Evolutionary conservation across 2,329 filamentous ascomycete genomes (phyloP).

Genomic region (Biscogniauxia sp.): DNA sequence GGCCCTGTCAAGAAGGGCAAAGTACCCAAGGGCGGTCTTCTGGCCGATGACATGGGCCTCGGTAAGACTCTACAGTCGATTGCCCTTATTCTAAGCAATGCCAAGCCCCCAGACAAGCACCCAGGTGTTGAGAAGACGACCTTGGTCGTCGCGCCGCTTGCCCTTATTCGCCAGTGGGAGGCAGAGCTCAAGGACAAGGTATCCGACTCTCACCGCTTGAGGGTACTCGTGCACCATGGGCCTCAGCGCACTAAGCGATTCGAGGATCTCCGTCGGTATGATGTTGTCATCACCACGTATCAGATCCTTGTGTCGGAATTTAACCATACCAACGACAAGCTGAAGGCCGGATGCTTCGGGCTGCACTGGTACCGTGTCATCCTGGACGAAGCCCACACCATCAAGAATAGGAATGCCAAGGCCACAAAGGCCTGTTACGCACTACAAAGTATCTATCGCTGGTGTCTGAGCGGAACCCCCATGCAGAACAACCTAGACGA

Average conservation of each 20-base stretch:
- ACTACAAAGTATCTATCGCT: conserved; percentile 80
- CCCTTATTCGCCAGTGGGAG: conserved; percentile 97
- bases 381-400: conserved; percentile 93
- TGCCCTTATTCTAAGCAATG: conserved; percentile 80
- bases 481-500: conserved; percentile 99
- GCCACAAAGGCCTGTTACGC: conserved; percentile 89
- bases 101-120: conserved; percentile 61
- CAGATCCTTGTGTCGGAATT: conserved; percentile 93
- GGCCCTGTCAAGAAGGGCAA: conserved; percentile 78
- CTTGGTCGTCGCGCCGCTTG: conserved; percentile 87
- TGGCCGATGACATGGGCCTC: conserved; percentile 96
- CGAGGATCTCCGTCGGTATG: conserved; percentile 76
- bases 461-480: conserved; percentile 94
- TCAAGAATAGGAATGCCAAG: conserved; percentile 98
- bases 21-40: conserved; percentile 86
- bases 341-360: conserved; percentile 82
- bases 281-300: conserved; percentile 96
- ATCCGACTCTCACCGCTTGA: conserved; percentile 63
- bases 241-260: conserved; percentile 77
- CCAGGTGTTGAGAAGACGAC: conserved; percentile 72
- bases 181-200: conserved; percentile 85
- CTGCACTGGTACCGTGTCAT: conserved; percentile 95
- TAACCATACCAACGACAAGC: conserved; percentile 61
- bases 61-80: conserved; percentile 97
- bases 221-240: conserved; percentile 89